phyloP scores from a whole-genome alignment of 805 yeast genomes.

The Schwanniomyces occidentalis region DNA sequence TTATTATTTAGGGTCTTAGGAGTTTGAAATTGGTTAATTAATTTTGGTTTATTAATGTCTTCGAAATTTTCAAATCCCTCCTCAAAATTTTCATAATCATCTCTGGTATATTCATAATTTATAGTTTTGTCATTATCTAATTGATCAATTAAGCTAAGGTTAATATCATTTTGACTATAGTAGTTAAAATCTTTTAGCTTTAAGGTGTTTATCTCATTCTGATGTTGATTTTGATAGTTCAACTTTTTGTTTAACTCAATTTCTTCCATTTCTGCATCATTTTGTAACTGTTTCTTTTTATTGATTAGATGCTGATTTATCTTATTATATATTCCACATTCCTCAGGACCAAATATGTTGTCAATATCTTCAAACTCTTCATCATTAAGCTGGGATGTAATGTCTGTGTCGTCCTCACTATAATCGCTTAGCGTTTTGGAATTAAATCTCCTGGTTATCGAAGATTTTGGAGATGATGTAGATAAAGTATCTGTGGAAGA shows the following conservation, averaged over 20 bases:
- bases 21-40: background rate
- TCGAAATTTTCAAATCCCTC: conserved; percentile 31
- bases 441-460: conserved; percentile 2
- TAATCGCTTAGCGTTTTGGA: conserved; percentile 33
- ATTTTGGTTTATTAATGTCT: background rate
- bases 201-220: conserved; percentile 28
- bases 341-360: conserved; percentile 38
- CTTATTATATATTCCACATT: conserved; percentile 32
- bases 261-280: conserved; percentile 37
- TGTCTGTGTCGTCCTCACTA: conserved; percentile 42
- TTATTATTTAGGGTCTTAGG: conserved; percentile 8
- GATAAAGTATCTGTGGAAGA: conserved; percentile 24
- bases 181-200: conserved; percentile 28
- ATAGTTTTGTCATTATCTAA: conserved; percentile 35
- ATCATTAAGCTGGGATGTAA: conserved; percentile 38
- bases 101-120: conserved; percentile 36
- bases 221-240: conserved; percentile 5
- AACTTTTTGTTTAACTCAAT: conserved; percentile 21
- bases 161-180: conserved; percentile 9
- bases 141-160: conserved; percentile 18
- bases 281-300: conserved; percentile 24
- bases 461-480: conserved; percentile 23
- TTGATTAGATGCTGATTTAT: conserved; percentile 24
- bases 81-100: conserved; percentile 38
- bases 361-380: conserved; percentile 40